These are phyloP conservation scores for Akanthomyces dipterigenus DNA, from an alignment of 2,329 filamentous ascomycete species.

Conservation along the genomic window DNA sequence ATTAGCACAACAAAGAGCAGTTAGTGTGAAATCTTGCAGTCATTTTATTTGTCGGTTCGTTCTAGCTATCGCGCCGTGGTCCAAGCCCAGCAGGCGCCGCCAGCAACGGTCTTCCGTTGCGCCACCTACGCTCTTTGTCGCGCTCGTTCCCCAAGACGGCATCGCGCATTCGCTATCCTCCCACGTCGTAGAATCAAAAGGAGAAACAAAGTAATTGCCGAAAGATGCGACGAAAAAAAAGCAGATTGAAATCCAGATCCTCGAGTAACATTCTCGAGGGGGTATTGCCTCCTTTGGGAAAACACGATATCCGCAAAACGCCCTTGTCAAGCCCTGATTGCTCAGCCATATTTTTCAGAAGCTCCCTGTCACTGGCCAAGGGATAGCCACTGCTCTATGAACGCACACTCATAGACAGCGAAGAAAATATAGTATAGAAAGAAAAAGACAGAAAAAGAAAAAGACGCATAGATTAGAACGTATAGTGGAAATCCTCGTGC, in stretches of 20 bases:
- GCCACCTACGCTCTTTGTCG: neutral
- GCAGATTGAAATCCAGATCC: neutral
- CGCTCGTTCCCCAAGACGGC: neutral
- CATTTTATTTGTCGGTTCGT: neutral
- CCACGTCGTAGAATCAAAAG: neutral
- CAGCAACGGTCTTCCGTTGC: neutral
- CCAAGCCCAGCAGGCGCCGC: neutral
- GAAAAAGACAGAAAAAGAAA: neutral
- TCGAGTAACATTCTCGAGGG: conserved; percentile 1
- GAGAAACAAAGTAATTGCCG: neutral
- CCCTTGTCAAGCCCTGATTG: neutral
- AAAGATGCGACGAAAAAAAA: neutral
- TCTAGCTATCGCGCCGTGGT: neutral
- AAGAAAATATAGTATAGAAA: neutral
- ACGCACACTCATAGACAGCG: neutral
- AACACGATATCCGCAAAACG: conserved; percentile 1
- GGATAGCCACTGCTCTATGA: neutral
- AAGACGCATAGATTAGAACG: neutral
- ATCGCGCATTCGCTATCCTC: neutral
- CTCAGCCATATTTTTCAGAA: neutral
- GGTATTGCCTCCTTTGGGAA: conserved; percentile 1
- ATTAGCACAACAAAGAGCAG: neutral
- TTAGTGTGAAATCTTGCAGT: neutral
- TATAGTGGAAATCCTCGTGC: conserved; percentile 6
- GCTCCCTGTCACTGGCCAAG: neutral